Percentiles rank a stretch among this genome's conserved stretches.
These are phyloP conservation scores for Amanita pseudoporphyria DNA, from an alignment of 768 basidiomycete genomes.

Conservation along the genomic window DNA sequence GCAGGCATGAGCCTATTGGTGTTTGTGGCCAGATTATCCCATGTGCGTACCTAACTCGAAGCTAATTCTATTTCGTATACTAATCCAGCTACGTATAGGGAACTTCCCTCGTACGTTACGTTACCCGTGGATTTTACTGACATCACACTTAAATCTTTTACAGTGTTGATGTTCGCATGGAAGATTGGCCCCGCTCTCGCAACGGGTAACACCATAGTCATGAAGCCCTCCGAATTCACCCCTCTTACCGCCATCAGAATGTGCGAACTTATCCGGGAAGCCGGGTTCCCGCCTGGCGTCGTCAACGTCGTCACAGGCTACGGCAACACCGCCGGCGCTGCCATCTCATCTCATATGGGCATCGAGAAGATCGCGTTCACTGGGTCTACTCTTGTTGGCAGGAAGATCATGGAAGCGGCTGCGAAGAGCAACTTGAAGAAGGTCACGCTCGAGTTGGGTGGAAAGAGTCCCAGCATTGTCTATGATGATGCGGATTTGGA, in stretches of 20 bases:
- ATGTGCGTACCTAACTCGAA: slow-evolving; percentile 21
- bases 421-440: slow-evolving; percentile 79
- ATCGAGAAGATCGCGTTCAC: slow-evolving; percentile 83
- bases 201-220: slow-evolving; percentile 67
- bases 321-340: slow-evolving; percentile 59
- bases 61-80: too few relatives aligned
- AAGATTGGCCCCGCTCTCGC: slow-evolving; percentile 76
- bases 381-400: slow-evolving; percentile 72
- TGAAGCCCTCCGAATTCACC: slow-evolving; percentile 78
- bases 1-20: slow-evolving; percentile 53
- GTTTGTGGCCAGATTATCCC: slow-evolving; percentile 46
- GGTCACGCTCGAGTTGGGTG: slow-evolving; percentile 76
- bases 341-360: slow-evolving; percentile 57
- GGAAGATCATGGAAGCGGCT: slow-evolving; percentile 72
- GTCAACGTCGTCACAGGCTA: slow-evolving; percentile 72
- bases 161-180: slow-evolving; percentile 57
- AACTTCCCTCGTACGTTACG: slow-evolving; percentile 46
- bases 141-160: slow-evolving; percentile 1
- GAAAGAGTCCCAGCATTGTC: slow-evolving; percentile 64
- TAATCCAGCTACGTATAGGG: slow-evolving; percentile 42
- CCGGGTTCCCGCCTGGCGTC: slow-evolving; percentile 73
- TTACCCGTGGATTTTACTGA: not conserved
- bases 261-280: slow-evolving; percentile 51
- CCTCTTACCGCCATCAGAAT: slow-evolving; percentile 58
- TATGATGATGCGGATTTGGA: slow-evolving; percentile 69